Evolutionary conservation across 2,329 filamentous ascomycete species (phyloP).

Genomic region (Trichoderma sp.): DNA sequence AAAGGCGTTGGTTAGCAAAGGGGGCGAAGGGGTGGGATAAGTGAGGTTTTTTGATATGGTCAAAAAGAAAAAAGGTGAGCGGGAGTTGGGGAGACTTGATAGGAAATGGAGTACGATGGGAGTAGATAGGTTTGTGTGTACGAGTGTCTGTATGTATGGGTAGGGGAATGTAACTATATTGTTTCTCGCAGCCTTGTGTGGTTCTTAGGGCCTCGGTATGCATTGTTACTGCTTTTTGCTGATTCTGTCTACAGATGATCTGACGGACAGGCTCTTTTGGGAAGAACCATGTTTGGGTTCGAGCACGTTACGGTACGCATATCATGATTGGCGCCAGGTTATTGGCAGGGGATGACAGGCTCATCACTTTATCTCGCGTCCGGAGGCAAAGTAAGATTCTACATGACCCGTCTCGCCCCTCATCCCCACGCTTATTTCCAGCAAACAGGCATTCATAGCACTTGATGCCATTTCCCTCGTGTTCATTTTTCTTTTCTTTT

Average conservation of each 20-base stretch:
- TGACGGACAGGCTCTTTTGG: not conserved
- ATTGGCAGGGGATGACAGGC: not conserved
- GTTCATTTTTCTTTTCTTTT: not conserved
- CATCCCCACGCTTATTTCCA: not conserved
- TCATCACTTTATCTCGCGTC: conserved; percentile 11
- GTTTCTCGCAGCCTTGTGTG: not conserved
- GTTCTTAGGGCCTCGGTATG: not conserved
- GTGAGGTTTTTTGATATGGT: not conserved
- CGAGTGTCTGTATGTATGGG: conserved; percentile 15
- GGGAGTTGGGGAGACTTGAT: not conserved
- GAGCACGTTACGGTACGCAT: not conserved
- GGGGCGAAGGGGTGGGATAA: not conserved
- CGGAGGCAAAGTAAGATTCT: not conserved
- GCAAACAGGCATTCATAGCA: not conserved
- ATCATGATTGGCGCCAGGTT: not conserved
- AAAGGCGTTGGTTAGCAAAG: conserved; percentile 15
- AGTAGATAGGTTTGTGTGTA: conserved; percentile 11
- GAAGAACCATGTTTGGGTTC: not conserved
- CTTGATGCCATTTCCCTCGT: not conserved
- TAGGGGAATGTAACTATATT: conserved; percentile 15
- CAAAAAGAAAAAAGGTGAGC: not conserved
- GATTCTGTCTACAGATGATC: not conserved
- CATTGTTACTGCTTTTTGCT: not conserved
- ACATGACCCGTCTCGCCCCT: not conserved
- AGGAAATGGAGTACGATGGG: not conserved